A percentile compares a stretch with the other conserved stretches of the same genome.
phyloP scores from a whole-genome alignment of 2,329 filamentous ascomycete genomes.

The Colletotrichum horii region DNA sequence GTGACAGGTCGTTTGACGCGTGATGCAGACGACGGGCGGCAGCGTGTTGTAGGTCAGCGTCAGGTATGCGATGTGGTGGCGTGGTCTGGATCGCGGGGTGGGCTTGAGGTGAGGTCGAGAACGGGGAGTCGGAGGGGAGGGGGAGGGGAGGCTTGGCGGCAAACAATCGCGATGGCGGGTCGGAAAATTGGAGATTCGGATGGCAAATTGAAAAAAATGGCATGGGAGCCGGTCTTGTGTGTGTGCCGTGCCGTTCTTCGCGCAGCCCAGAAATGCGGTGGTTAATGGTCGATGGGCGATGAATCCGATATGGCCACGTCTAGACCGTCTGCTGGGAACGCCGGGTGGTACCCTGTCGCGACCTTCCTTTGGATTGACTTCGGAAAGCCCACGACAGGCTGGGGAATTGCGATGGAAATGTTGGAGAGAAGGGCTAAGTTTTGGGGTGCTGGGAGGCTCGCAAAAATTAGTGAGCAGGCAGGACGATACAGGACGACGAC shows the following conservation, averaged over 20 bases:
- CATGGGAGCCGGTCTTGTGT: not conserved
- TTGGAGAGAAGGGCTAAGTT: not conserved
- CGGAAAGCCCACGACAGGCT: not conserved
- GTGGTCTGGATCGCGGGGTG: not conserved
- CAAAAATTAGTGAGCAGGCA: not conserved
- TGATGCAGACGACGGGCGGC: not conserved
- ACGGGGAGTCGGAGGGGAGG: not conserved
- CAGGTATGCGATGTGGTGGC: not conserved
- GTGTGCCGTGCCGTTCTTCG: not conserved
- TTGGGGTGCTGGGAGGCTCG: not conserved
- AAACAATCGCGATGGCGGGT: not conserved
- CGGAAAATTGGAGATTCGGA: not conserved
- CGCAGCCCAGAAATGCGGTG: no score
- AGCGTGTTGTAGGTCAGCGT: not conserved
- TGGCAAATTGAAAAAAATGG: slow-evolving; percentile 1
- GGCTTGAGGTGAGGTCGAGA: not conserved
- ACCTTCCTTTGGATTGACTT: not conserved
- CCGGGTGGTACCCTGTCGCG: not conserved
- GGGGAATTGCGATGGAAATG: not conserved
- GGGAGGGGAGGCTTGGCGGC: not conserved
- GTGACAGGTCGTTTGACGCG: not conserved
- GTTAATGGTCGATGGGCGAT: not conserved
- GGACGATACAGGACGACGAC: not conserved
- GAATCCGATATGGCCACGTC: not conserved
- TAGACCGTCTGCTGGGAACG: not conserved